Evolutionary conservation across 2,329 filamentous ascomycete species (phyloP).

Genomic region (Graphiopsis chlorocephala): DNA sequence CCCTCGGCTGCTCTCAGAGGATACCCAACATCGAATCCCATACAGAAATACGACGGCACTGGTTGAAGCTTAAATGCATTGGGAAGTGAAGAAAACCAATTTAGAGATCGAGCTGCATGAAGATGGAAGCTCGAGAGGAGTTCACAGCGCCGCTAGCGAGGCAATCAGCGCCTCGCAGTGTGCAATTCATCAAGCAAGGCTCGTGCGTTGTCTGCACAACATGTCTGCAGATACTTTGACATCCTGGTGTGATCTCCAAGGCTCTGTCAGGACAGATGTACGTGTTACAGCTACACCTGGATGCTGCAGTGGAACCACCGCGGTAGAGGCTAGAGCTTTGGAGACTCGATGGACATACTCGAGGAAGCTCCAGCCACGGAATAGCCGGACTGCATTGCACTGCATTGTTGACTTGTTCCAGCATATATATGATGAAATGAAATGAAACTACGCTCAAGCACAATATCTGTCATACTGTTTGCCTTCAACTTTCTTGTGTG

Average conservation of each 20-base stretch:
- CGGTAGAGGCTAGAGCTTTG: background rate
- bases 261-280: background rate
- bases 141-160: background rate
- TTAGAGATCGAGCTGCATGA: background rate
- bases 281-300: background rate
- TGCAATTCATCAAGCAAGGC: background rate
- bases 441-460: conserved; percentile 13
- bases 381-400: background rate
- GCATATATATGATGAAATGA: background rate
- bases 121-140: background rate
- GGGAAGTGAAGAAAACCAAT: background rate
- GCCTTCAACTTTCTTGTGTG: background rate
- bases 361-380: background rate
- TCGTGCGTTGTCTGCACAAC: background rate
- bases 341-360: background rate
- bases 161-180: conserved; percentile 10
- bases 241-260: background rate
- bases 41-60: conserved; percentile 8
- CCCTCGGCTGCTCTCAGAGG: background rate
- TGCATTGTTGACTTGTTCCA: background rate
- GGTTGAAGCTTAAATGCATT: background rate
- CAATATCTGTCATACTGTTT: background rate
- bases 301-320: background rate
- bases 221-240: background rate
- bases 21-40: conserved; percentile 14